phyloP scores from a whole-genome alignment of 805 yeast species.

The Saccharomycopsis schoenii region DNA sequence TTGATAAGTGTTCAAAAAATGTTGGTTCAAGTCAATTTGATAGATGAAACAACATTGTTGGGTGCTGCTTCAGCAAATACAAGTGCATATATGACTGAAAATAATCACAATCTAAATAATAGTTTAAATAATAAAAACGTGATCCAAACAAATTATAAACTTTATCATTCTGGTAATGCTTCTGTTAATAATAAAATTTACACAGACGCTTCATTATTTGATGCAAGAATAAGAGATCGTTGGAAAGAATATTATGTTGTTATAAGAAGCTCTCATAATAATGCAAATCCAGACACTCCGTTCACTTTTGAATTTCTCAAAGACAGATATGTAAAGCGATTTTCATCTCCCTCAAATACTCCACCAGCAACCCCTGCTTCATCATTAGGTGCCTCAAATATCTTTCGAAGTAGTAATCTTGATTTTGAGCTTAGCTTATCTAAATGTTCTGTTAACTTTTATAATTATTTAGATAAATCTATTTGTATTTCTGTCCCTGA shows the following conservation, averaged over 20 bases:
- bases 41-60: background rate
- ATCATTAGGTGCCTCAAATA: background rate
- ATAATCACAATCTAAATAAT: background rate
- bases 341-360: conserved; percentile 15
- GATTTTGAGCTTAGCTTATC: conserved; percentile 25
- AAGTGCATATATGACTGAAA: background rate
- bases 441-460: conserved; percentile 38
- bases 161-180: conserved; percentile 23
- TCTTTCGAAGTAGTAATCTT: conserved; percentile 19
- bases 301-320: conserved; percentile 51
- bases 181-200: conserved; percentile 24
- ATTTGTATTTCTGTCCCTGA: conserved; percentile 37
- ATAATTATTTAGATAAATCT: conserved; percentile 62
- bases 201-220: conserved; percentile 41
- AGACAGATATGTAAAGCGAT: conserved; percentile 10
- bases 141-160: conserved; percentile 27
- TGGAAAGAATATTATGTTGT: conserved; percentile 79
- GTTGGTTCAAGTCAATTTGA: conserved; percentile 40
- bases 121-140: background rate
- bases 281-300: conserved; percentile 42
- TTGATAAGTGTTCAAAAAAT: conserved; percentile 57
- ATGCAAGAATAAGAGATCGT: conserved; percentile 50
- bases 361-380: conserved; percentile 9
- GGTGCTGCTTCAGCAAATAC: background rate
- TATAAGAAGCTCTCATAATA: conserved; percentile 37